Evolutionary conservation across 768 basidiomycete genomes (phyloP), one percentile per base, ranked within the genome.

Genomic region (Tulasnella sp.): DNA sequence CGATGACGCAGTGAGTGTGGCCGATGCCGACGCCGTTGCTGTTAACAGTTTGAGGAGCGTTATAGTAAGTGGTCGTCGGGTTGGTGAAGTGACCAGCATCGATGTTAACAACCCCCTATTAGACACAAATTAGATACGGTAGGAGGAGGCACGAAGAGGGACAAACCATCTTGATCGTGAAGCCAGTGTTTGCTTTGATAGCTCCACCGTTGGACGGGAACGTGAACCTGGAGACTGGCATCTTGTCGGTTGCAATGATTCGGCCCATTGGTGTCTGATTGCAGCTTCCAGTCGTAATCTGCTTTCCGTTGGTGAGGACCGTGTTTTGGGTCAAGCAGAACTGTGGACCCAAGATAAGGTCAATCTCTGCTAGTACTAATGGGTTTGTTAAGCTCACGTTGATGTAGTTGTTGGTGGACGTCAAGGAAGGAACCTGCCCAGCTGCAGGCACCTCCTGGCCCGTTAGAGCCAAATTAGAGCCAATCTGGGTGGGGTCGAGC

Each of bases 341-440:
- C 64, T 65, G 34, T 8, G n/a, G n/a, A 29, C 19, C 22, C 29
- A 35, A 3, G 8, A 29, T 0, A 7, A 40, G 29, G 64, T 36
- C 16, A 36, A 26, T 36, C 5, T 12, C 32, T 29, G 35, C 17
- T 17, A 5, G 34, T 17, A 14, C 7, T 22, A 17, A 17, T 8
- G 5, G 84, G 84, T 59, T 83, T 78, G 68, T 83, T 65, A 79
- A 78, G 76, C 86, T 87, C 77, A 83, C 83, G 80, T 86, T 85
- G 80, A 86, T 84, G 77, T 86, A 89, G 82, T 89, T 89, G 80
- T 89, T 87, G n/a, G 78, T 81, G 14, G 85, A 85, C 1, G 85
- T 85, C 69, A 84, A 78, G 7, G 85, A 87, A 3, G 84, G 79
- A 71, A 84, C 84, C 77, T 86, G 85, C 41, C 85, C 85, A 77